phyloP scores from a whole-genome alignment of 208 protist species.

The Trichomonas tenax region DNA sequence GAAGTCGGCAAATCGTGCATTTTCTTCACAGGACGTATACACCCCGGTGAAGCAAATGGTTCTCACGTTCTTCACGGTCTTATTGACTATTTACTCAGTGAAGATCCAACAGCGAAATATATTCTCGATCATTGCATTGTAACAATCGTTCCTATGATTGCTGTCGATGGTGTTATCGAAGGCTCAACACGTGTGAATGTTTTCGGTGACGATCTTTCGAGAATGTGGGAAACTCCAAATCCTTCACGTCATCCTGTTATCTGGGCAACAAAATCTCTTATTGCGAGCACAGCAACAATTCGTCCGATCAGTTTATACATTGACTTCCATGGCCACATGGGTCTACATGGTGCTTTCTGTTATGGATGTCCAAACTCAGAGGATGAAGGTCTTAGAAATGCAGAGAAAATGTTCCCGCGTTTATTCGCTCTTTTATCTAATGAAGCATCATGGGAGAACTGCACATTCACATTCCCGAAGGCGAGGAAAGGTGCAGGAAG shows the following conservation, averaged over 20 bases:
- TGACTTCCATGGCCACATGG: neutral
- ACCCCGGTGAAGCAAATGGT: slow-evolving; percentile 83
- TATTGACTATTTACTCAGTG: neutral
- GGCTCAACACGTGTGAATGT: slow-evolving; percentile 86
- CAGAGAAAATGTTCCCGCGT: neutral
- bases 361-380: neutral
- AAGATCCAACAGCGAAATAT: neutral
- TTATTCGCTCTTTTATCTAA: neutral
- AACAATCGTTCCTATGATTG: slow-evolving; percentile 76
- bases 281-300: neutral
- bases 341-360: neutral
- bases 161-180: slow-evolving; percentile 84
- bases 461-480: neutral
- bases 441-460: neutral
- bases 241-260: slow-evolving; percentile 31
- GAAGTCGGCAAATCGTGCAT: slow-evolving; percentile 36
- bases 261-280: slow-evolving; percentile 8
- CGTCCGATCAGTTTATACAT: neutral
- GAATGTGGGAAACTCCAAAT: slow-evolving; percentile 57
- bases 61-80: slow-evolving; percentile 78
- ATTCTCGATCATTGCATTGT: slow-evolving; percentile 4
- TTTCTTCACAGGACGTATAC: slow-evolving; percentile 74
- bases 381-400: neutral
- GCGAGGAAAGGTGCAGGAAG: neutral
- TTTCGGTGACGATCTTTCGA: slow-evolving; percentile 74